These are phyloP conservation scores for Emmonsiellopsis sp. DNA, from an alignment of 2,329 filamentous ascomycete species.

Conservation along the genomic window DNA sequence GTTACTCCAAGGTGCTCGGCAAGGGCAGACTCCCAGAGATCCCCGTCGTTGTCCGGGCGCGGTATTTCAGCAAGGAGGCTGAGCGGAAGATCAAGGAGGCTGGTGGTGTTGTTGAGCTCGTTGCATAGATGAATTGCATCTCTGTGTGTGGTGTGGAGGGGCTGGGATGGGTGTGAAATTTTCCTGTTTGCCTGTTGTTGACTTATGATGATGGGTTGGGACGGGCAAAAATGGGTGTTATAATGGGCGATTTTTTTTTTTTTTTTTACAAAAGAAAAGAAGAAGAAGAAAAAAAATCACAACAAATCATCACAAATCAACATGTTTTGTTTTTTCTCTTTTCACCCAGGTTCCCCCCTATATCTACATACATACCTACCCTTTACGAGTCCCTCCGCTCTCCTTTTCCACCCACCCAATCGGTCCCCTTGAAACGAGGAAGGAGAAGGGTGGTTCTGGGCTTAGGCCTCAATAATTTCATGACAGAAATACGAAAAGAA, in stretches of 20 bases:
- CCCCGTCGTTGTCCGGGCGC: constrained; percentile 85
- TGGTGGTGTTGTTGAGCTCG: constrained; percentile 90
- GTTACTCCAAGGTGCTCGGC: constrained; percentile 97
- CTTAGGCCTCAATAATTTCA: too few relatives aligned
- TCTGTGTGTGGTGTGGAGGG: neutral
- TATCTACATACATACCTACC: too few relatives aligned
- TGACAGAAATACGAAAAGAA: too few relatives aligned
- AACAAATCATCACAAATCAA: too few relatives aligned
- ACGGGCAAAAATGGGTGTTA: too few relatives aligned
- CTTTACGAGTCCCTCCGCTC: too few relatives aligned
- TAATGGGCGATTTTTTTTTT: neutral
- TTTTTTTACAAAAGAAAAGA: neutral
- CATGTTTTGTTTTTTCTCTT: too few relatives aligned
- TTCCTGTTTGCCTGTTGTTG: neutral
- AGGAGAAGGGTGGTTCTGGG: too few relatives aligned
- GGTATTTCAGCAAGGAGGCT: constrained; percentile 91
- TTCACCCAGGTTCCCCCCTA: too few relatives aligned
- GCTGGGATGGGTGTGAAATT: neutral
- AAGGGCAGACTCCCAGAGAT: constrained; percentile 93
- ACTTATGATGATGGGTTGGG: too few relatives aligned
- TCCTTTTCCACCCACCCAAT: too few relatives aligned
- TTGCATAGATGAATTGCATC: constrained; percentile 55
- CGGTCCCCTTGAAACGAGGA: too few relatives aligned
- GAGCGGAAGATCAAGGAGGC: constrained; percentile 99
- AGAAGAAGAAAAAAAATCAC: neutral